Evolutionary conservation across 2,329 filamentous ascomycete species (phyloP).

Genomic region (Fusarium agapanthi): DNA sequence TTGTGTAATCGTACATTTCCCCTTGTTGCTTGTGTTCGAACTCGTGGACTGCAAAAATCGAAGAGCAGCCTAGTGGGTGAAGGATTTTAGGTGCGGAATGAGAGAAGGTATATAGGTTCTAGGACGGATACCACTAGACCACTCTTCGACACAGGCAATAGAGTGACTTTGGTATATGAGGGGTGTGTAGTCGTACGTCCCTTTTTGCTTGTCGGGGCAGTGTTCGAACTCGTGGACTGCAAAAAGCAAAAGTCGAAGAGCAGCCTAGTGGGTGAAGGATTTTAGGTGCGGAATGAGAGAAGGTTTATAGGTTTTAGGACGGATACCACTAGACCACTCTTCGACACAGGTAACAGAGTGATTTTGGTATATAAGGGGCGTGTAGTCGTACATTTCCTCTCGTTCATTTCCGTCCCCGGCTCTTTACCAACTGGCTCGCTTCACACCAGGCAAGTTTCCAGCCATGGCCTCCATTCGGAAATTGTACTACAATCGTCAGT

Average conservation of each 20-base stretch:
- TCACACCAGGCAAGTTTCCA: constrained; percentile 88
- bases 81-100: neutral
- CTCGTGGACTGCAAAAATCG: neutral
- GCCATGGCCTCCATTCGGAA: constrained; percentile 90
- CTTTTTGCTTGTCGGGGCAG: neutral
- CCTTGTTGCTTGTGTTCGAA: neutral
- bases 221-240: neutral
- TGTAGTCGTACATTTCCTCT: constrained; percentile 29
- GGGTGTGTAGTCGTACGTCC: constrained; percentile 20
- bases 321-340: neutral
- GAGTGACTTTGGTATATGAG: neutral
- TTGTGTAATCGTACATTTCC: constrained; percentile 34
- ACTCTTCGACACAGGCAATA: neutral
- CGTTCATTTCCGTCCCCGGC: neutral
- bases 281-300: neutral
- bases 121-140: neutral
- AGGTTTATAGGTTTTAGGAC: neutral
- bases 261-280: neutral
- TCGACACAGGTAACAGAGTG: neutral
- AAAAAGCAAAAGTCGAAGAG: neutral
- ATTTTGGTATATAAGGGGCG: neutral
- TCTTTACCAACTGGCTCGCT: constrained; percentile 92
- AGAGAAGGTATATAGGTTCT: neutral
- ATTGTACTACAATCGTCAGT: constrained; percentile 74
- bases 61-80: neutral